These are phyloP conservation scores for Hortiboletus campestris DNA, from an alignment of 768 basidiomycete genomes.

Conservation along the genomic window DNA sequence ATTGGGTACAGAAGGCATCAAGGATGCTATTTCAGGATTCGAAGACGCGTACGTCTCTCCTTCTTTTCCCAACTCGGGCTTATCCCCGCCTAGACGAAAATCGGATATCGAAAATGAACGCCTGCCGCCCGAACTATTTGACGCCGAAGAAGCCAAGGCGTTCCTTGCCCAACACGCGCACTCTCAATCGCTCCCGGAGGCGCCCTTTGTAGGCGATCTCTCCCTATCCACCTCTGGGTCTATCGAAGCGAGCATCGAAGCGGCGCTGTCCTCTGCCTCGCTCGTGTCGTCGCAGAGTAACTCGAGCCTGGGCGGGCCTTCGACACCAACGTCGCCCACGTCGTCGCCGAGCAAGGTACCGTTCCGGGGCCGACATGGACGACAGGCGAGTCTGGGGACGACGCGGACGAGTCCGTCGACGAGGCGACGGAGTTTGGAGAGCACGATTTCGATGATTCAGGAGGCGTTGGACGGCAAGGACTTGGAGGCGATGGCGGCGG, in stretches of 20 bases:
- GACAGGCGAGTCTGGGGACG: conserved; percentile 73
- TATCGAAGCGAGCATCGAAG: conserved; percentile 41
- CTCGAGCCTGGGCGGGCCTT: conserved; percentile 18
- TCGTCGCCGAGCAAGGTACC: conserved; percentile 46
- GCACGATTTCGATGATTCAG: conserved; percentile 92
- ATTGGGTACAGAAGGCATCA: conserved; percentile 90
- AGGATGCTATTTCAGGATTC: conserved; percentile 83
- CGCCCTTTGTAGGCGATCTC: conserved; percentile 45
- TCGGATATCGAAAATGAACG: conserved; percentile 99
- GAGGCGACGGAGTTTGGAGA: conserved; percentile 87
- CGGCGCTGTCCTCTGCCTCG: conserved; percentile 20
- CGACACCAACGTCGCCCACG: conserved; percentile 37
- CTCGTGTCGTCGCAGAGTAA: conserved; percentile 25
- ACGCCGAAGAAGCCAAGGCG: conserved; percentile 69
- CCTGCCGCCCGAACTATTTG: conserved; percentile 93
- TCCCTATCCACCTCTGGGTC: conserved; percentile 46
- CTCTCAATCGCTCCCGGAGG: conserved; percentile 46
- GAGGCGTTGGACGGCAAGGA: conserved; percentile 84
- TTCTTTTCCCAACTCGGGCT: background rate
- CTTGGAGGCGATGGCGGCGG: conserved; percentile 25
- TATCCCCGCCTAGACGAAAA: conserved; percentile 63
- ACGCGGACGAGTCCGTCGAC: conserved; percentile 92
- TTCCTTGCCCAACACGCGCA: conserved; percentile 42
- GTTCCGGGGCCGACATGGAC: conserved; percentile 61
- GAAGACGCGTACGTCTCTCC: conserved; percentile 73